Base-by-base conservation (phyloP, 331 rosid genomes). In the Telfairia occidentalis region DNA sequence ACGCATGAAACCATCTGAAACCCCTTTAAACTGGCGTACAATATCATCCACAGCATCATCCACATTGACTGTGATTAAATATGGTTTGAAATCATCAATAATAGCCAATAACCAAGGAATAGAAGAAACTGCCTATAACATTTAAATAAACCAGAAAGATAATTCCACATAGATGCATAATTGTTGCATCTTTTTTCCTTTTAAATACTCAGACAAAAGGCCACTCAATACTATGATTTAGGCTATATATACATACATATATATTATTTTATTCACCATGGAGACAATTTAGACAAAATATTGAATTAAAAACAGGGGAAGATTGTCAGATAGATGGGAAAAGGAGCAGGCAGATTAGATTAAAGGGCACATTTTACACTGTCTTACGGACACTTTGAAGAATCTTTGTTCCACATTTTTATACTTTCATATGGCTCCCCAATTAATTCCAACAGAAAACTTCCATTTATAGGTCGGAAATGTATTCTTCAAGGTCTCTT, bases 41-140 rank as follows among this genome's bases (percentile, higher is more conserved):
- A 92, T 90, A 81, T 92, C 97, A 81, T 95, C 99, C 88, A 90
- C 84, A 35, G 99, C 99, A 81, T 87, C 97, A 80, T 95, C 99
- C 76, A 92, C 96, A 67, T 89, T 92, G 73, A 95, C 99, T 95
- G 93, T 74, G 45, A 16, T 71, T 74, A 73, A 57, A 75, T 19
- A 67, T 40, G 12, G 54, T 16, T 65, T 16, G 26, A 76, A 34
- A 71, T 3, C 40, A n/a, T 57, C 78, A 75, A 59, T n/a, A 4
- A 12, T 30, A 49, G 29, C 55, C 24, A 40, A 60, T 48, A 48
- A 42, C 21, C 46, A 23, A 70, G 5, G 29, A 78, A 75, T 24
- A 1, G 9, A 32, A 26, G 35, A 66, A 40, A 59, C 40, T 2
- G 30, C 21, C 37, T 18, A 19, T n/a, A 63, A 63, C 67, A 60